Evolutionary conservation across 345 rosid species (phyloP).

Genomic region (Eucalyptus paniculata): DNA sequence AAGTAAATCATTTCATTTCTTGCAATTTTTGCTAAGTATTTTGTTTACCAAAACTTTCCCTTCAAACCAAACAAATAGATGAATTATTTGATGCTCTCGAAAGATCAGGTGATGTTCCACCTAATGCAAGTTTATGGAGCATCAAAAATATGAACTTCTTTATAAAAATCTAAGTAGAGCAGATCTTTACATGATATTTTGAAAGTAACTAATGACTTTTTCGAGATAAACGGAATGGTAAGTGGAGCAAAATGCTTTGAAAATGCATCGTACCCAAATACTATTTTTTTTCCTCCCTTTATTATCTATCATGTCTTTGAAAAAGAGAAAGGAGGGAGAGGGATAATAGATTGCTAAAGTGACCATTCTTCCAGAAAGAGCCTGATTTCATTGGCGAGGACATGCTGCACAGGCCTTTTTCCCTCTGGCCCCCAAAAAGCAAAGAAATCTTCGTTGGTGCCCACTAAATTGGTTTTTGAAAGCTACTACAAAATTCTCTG

Average conservation of each 20-base stretch:
- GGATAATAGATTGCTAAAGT: background rate
- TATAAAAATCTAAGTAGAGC: too few species aligned
- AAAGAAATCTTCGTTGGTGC: background rate
- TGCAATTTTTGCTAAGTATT: too few species aligned
- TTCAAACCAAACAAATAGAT: rapidly evolving
- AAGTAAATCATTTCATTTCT: too few species aligned
- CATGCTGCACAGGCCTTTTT: background rate
- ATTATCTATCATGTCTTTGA: background rate
- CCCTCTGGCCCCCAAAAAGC: background rate
- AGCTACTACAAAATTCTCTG: background rate
- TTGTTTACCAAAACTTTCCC: background rate
- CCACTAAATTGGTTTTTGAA: background rate
- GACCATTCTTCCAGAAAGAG: background rate
- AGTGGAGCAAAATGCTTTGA: background rate
- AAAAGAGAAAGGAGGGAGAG: background rate
- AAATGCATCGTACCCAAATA: background rate
- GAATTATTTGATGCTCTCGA: background rate
- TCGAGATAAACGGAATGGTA: background rate
- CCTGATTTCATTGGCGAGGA: background rate
- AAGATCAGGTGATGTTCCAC: background rate
- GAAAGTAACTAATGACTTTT: background rate
- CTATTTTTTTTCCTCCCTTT: background rate
- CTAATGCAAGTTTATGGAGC: background rate
- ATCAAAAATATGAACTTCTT: too few species aligned
- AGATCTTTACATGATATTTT: rapidly evolving